Conservation (phyloP, 2,329 filamentous ascomycete species). For the Colletotrichum truncatum region DNA sequence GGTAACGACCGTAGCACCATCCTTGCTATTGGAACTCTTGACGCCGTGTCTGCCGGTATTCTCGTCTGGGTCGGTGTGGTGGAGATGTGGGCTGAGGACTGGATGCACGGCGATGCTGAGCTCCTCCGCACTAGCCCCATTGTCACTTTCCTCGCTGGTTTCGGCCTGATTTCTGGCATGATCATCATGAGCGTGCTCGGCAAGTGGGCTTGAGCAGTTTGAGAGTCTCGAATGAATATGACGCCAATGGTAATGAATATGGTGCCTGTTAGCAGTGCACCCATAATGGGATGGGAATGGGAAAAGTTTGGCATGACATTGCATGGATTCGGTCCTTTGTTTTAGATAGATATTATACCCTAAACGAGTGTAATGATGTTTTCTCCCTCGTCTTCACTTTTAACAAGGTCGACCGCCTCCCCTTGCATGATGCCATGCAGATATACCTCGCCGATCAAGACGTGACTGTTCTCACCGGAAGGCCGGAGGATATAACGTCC, state of each 20-base stretch:
- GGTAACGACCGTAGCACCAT: conserved; percentile 76
- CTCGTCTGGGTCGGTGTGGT: conserved; percentile 83
- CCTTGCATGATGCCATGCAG: no score
- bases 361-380: conserved; percentile 14
- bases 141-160: conserved; percentile 58
- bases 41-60: conserved; percentile 79
- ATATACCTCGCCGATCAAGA: no score
- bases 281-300: not conserved
- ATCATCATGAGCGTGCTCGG: conserved; percentile 77
- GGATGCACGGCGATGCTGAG: conserved; percentile 65
- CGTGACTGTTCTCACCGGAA: no score
- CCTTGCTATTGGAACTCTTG: conserved; percentile 76
- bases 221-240: not conserved
- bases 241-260: conserved; percentile 1
- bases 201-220: conserved; percentile 73
- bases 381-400: not conserved
- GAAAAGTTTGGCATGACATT: not conserved
- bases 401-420: no score
- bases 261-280: not conserved
- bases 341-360: conserved; percentile 22
- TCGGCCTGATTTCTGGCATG: conserved; percentile 69
- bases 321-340: not conserved
- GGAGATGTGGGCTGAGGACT: conserved; percentile 82
- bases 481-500: no score
- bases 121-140: conserved; percentile 59